phyloP scores from a whole-genome alignment of 2,329 filamentous ascomycete genomes.

The Fusarium nygamai region DNA sequence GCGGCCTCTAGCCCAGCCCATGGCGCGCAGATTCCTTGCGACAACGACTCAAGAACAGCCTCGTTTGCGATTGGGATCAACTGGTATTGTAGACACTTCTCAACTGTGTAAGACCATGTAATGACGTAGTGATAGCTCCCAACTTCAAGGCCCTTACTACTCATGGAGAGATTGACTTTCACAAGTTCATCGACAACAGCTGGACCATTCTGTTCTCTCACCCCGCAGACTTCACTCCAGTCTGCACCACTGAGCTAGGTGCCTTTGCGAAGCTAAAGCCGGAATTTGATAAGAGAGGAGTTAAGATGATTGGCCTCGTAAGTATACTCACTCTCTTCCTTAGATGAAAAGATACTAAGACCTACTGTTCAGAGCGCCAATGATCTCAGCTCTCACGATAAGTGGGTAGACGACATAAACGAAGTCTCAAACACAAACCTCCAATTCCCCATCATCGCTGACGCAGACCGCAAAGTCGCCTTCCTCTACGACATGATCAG shows the following conservation, averaged over 20 bases:
- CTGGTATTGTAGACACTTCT: fast-evolving
- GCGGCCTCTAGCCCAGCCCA: neutral
- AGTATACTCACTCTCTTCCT: no score
- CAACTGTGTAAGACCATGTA: fast-evolving
- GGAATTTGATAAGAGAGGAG: neutral
- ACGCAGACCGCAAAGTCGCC: conserved; percentile 8
- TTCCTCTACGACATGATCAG: conserved; percentile 61
- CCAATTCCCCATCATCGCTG: conserved; percentile 16
- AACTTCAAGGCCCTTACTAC: conserved; percentile 6
- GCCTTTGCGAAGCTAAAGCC: neutral
- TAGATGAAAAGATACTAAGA: no score
- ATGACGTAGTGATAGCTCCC: neutral
- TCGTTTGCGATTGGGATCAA: neutral
- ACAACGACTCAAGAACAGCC: neutral
- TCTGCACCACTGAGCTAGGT: neutral
- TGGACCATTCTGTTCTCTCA: conserved; percentile 1
- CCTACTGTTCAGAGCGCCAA: conserved; percentile 4
- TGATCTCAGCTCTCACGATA: conserved; percentile 3
- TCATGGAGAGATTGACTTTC: conserved; percentile 1
- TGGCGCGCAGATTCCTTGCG: neutral
- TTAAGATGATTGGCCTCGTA: conserved; percentile 4
- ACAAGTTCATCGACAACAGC: neutral
- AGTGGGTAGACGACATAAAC: conserved; percentile 17
- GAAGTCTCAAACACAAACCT: conserved; percentile 12
- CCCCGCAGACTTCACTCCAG: neutral